Conservation (phyloP, 140 eudicot genomes). For the Bidens hawaiensis region DNA sequence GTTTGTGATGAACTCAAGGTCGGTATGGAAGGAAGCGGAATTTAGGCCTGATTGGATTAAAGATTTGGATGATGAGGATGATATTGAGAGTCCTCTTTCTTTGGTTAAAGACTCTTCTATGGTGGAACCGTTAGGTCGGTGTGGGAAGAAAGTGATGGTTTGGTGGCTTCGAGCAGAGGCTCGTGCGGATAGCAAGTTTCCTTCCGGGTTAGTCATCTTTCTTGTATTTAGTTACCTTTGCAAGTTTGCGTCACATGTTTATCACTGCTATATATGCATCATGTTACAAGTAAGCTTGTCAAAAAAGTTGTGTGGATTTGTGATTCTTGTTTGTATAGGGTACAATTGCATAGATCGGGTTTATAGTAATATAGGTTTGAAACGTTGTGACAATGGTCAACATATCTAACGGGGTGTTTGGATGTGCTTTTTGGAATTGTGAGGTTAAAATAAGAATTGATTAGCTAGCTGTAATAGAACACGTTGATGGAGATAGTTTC, state of each 20-base stretch:
- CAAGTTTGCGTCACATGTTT: background rate
- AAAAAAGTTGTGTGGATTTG: background rate
- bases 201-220: conserved; percentile 65
- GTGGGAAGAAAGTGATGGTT: conserved; percentile 88
- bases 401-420: conserved; percentile 3
- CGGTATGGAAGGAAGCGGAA: conserved; percentile 74
- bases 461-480: background rate
- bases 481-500: background rate
- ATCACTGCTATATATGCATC: conserved; percentile 4
- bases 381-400: conserved; percentile 5
- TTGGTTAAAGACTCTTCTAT: conserved; percentile 64
- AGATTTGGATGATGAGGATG: conserved; percentile 58
- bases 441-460: background rate
- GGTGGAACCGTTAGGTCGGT: conserved; percentile 87
- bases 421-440: conserved; percentile 5
- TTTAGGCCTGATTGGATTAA: conserved; percentile 81
- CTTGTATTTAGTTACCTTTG: background rate
- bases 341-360: background rate
- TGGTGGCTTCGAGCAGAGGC: conserved; percentile 99
- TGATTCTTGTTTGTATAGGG: background rate
- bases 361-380: conserved; percentile 8
- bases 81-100: conserved; percentile 75
- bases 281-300: background rate
- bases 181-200: conserved; percentile 96
- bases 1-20: conserved; percentile 79